phyloP scores from a whole-genome alignment of 1,284 basidiomycete genomes.

The Trichosporon sp. region DNA sequence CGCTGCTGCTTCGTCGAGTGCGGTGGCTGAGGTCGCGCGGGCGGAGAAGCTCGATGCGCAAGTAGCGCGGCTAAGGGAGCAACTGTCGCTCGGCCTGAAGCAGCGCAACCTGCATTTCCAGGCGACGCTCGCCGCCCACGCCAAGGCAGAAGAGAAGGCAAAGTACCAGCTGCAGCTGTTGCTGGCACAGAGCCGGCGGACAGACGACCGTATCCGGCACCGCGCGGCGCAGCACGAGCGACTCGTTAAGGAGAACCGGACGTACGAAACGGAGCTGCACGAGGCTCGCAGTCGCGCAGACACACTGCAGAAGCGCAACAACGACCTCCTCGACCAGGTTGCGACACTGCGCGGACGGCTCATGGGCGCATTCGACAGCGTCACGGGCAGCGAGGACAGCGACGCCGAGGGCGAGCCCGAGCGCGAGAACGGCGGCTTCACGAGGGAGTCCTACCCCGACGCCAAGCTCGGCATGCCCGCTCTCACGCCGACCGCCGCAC shows the following conservation, averaged over 20 bases:
- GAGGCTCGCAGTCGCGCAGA: conserved; percentile 14
- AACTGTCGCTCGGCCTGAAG: conserved; percentile 35
- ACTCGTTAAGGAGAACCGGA: conserved; percentile 20
- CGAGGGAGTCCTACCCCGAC: not conserved
- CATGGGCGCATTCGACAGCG: conserved; percentile 29
- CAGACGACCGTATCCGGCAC: conserved; percentile 35
- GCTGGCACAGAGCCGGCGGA: conserved; percentile 34
- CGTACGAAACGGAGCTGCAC: conserved; percentile 16
- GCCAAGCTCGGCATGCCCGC: not conserved
- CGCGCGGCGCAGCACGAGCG: conserved; percentile 25
- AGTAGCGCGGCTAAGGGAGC: conserved; percentile 22
- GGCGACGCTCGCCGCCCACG: conserved; percentile 13
- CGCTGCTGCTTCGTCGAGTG: conserved; percentile 24
- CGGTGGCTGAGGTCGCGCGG: conserved; percentile 24
- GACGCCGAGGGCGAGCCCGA: conserved; percentile 4
- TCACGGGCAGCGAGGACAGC: conserved; percentile 12
- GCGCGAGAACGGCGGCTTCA: not conserved
- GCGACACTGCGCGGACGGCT: conserved; percentile 25
- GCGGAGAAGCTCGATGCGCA: conserved; percentile 20
- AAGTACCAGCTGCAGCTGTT: conserved; percentile 26
- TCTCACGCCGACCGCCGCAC: conserved; percentile 6
- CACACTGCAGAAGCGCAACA: conserved; percentile 27
- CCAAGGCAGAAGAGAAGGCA: conserved; percentile 11
- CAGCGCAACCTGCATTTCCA: conserved; percentile 30
- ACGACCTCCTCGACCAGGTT: conserved; percentile 28